These are phyloP conservation scores for Blumeria hordei DNA, from an alignment of 2,329 filamentous ascomycete genomes.

Conservation along the genomic window DNA sequence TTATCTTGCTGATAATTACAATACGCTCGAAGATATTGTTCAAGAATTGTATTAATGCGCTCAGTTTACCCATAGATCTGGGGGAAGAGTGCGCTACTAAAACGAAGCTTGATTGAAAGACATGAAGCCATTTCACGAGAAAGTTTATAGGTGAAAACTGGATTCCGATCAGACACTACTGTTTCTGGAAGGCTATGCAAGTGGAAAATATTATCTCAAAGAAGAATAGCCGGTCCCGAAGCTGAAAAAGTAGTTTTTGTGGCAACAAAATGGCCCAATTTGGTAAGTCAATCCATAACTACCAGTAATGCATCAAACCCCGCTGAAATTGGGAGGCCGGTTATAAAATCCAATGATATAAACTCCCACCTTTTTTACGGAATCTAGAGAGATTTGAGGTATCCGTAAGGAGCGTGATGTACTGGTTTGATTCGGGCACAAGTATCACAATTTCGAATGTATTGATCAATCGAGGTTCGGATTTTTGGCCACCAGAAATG, in stretches of 20 bases:
- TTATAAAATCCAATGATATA: background rate
- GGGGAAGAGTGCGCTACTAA: slow-evolving; percentile 1
- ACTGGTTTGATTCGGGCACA: background rate
- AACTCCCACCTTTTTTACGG: background rate
- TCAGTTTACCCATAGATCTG: slow-evolving; percentile 2
- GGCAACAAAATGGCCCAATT: background rate
- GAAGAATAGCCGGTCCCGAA: too few relatives aligned
- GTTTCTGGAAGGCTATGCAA: background rate
- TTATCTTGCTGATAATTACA: slow-evolving; percentile 3
- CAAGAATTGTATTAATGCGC: slow-evolving; percentile 1
- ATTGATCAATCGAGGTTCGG: background rate
- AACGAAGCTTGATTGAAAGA: too few relatives aligned
- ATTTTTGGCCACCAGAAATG: background rate
- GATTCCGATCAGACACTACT: too few relatives aligned
- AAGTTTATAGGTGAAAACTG: too few relatives aligned
- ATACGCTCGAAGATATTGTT: slow-evolving; percentile 3
- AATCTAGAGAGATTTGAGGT: background rate
- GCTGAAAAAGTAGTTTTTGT: background rate
- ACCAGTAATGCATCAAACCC: background rate
- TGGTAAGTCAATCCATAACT: background rate
- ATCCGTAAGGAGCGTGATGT: background rate
- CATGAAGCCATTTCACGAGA: too few relatives aligned
- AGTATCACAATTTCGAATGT: background rate
- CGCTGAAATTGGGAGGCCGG: background rate
- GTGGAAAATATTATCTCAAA: background rate